phyloP scores from a whole-genome alignment of 805 yeast species.

The Ogataea polymorpha region DNA sequence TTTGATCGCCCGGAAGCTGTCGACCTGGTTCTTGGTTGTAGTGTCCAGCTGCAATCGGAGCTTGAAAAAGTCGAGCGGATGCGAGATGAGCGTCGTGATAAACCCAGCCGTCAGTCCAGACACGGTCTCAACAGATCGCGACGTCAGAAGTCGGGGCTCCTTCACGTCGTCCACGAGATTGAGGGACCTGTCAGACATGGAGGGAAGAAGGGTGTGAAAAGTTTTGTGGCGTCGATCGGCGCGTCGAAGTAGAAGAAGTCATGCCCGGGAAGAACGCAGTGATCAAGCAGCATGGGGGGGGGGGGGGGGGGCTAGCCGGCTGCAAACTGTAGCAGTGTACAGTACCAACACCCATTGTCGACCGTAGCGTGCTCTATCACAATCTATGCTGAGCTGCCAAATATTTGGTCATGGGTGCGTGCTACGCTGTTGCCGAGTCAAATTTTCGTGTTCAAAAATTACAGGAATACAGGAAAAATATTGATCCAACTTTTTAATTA shows the following conservation, averaged over 20 bases:
- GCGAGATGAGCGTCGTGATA: slow-evolving; percentile 73
- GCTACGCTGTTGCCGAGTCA: slow-evolving; percentile 3
- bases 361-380: too few species aligned
- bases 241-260: not conserved
- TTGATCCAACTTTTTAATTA: slow-evolving; percentile 10
- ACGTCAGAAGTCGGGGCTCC: slow-evolving; percentile 9
- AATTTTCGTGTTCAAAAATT: slow-evolving; percentile 4
- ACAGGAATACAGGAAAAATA: slow-evolving; percentile 9
- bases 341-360: too few species aligned
- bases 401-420: too few species aligned
- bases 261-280: not conserved
- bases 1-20: slow-evolving; percentile 27
- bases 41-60: slow-evolving; percentile 70
- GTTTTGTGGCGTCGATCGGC: slow-evolving; percentile 9
- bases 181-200: slow-evolving; percentile 12
- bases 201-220: slow-evolving; percentile 1
- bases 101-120: slow-evolving; percentile 83
- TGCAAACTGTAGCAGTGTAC: too few species aligned
- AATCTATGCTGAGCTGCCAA: too few species aligned
- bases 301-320: not conserved
- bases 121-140: slow-evolving; percentile 43
- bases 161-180: slow-evolving; percentile 15
- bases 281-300: not conserved
- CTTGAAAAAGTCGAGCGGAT: slow-evolving; percentile 87
- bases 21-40: slow-evolving; percentile 29